These are phyloP conservation scores for Labyrinthula sp. DNA, from an alignment of 352 stramenopile genomes.

Conservation along the genomic window DNA sequence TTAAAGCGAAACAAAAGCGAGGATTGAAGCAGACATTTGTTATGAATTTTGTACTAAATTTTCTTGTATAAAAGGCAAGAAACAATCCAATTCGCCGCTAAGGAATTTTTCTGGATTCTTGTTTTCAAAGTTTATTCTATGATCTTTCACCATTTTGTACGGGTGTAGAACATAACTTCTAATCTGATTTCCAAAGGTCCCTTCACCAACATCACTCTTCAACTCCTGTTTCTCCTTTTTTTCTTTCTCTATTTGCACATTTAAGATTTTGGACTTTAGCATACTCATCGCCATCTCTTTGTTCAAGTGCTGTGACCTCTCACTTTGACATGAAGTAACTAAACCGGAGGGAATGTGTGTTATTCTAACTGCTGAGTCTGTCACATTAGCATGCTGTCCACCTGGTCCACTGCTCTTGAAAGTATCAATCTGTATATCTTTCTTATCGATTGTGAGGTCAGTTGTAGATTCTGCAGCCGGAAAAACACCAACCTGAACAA, in stretches of 20 bases:
- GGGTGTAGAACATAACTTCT: slow-evolving; percentile 87
- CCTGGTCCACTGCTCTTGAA: slow-evolving; percentile 81
- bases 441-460: slow-evolving; percentile 9
- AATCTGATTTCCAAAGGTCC: slow-evolving; percentile 55
- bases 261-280: slow-evolving; percentile 75
- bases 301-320: slow-evolving; percentile 90
- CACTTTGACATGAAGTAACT: slow-evolving; percentile 57
- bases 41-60: too few species aligned
- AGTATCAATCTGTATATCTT: slow-evolving; percentile 79
- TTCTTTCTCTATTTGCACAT: slow-evolving; percentile 49
- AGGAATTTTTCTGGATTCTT: too few species aligned
- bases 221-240: slow-evolving; percentile 24
- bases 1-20: too few species aligned
- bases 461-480: slow-evolving; percentile 9
- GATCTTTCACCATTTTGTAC: slow-evolving; percentile 94
- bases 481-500: slow-evolving; percentile 29
- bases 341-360: slow-evolving; percentile 88
- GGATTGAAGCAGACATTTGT: too few species aligned
- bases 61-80: too few species aligned
- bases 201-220: slow-evolving; percentile 7
- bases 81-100: too few species aligned
- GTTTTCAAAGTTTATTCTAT: slow-evolving; percentile 67
- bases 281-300: slow-evolving; percentile 93
- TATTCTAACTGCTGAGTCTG: slow-evolving; percentile 82
- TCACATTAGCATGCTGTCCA: slow-evolving; percentile 98